Evolutionary conservation across 164 flowering plant genomes (phyloP), one percentile per base, ranked within the genome.

Genomic region (Piper longum): DNA sequence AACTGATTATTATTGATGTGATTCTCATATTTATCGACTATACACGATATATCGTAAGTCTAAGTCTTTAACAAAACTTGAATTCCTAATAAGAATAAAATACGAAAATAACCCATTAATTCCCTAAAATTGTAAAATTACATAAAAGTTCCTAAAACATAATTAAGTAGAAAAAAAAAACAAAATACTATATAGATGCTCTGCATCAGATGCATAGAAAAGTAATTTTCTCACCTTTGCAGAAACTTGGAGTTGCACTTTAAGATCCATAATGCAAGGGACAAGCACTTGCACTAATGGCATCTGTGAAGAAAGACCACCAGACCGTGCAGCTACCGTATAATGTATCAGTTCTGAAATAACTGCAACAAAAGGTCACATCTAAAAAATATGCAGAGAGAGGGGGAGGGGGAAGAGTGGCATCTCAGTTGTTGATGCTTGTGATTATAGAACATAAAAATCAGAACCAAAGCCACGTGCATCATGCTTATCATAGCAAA

Each of bases 251-350:
- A 95, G 87, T 56, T 85, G 97, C 56, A 75, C 71, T 77, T 81
- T 85, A 5, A 89, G 82, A 80, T 68, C 80, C 96, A 95, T 88
- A 57, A 95, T 86, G 67, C 74, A 87, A 66, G 99, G 97, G 54
- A 88, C 99, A 81, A 95, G 78, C 18, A 81, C 88, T 79, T 95
- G 96, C 77, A 95, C 86, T 64, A 95, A 78, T 16, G 99, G 95
- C 89, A 89, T 82, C 60, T 93, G 90, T n/a, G 72, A 80, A 64
- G 89, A 66, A 67, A 81, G 69, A 72, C 77, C 91, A 71, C 79
- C 83, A 40, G 79, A 72, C 66, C 74, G 77, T 72, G 75, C 80
- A 1, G 81, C 75, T 66, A 87, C 75, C 36, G 97, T 76, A 76
- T 86, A 89, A 75, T 87, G 96, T 75, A 95, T 95, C 76, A 95